Base-by-base conservation (phyloP, 2,329 filamentous ascomycete species). In the Pyrenochaeta sp. region DNA sequence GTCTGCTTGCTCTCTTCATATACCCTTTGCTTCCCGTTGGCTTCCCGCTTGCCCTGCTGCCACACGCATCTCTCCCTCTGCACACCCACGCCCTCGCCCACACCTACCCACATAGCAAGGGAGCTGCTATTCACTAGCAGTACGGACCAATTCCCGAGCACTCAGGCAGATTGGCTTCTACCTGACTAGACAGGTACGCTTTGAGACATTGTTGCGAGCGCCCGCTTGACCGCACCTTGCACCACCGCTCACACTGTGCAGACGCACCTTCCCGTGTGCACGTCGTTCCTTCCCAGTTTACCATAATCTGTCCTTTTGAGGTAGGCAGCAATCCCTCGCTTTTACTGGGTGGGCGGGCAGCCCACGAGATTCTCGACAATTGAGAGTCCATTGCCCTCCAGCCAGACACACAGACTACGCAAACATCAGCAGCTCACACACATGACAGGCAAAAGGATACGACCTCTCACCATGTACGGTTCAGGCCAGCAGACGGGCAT, bases 401-500 rank as follows among this genome's bases (percentile, higher is more conserved):
- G n/a, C n/a, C n/a, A n/a, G n/a, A n/a, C n/a, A 37, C 35, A 9
- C 17, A 37, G 37, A 30, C n/a, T 37, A n/a, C n/a, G 20, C 35
- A 9, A 10, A 37, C 32, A 30, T 17, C 36, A 31, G 46, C 17
- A 32, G 36, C 23, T 14, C 43, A 30, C 35, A 6, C 15, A 21
- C 36, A 14, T 14, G n/a, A 12, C 17, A 11, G 15, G 18, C 35
- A 7, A 37, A 20, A 37, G 36, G 36, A 18, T 18, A 7, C 10
- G 40, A 43, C 42, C 21, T 15, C 51, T 45, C 61, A 54, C 33
- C 62, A 73, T 97, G 92, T 96, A 95, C 86, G 91, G 91, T 79
- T 87, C 90, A 72, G 91, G 90, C 80, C 88, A 91, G 58, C 93
- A 97, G 80, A 99, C 95, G 82, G 95, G 95, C 80, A 92, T 97